phyloP scores from a whole-genome alignment of 768 basidiomycete genomes.

The Macrocybe gigantea region DNA sequence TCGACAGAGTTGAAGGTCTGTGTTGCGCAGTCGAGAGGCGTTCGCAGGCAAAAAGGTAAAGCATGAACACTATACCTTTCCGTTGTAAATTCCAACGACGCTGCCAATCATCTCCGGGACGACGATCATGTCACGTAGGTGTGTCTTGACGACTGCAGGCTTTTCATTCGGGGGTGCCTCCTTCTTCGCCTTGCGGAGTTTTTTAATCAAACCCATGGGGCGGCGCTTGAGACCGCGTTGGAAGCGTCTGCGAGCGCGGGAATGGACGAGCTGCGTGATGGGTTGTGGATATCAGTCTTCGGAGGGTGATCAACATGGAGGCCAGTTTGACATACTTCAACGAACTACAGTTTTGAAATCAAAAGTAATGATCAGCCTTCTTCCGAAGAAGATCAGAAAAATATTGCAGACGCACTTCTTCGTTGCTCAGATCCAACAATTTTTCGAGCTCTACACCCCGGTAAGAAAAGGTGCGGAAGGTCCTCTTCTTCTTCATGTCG shows the following conservation, averaged over 20 bases:
- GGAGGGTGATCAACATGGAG: background rate
- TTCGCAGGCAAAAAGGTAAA: background rate
- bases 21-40: slow-evolving; percentile 1
- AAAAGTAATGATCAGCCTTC: background rate
- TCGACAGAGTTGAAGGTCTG: slow-evolving; percentile 94
- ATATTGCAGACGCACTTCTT: slow-evolving; percentile 62
- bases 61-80: slow-evolving; percentile 53
- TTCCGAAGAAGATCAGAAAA: background rate
- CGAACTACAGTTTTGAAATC: slow-evolving; percentile 41
- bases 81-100: slow-evolving; percentile 98
- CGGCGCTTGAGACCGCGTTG: slow-evolving; percentile 97
- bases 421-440: slow-evolving; percentile 92
- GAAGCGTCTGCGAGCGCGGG: slow-evolving; percentile 98
- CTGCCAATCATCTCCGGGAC: slow-evolving; percentile 99
- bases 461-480: slow-evolving; percentile 98
- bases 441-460: slow-evolving; percentile 98
- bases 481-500: slow-evolving; percentile 97
- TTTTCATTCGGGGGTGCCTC: slow-evolving; percentile 99
- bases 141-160: slow-evolving; percentile 97
- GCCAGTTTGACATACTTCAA: slow-evolving; percentile 52
- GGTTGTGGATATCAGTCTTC: background rate
- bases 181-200: slow-evolving; percentile 99
- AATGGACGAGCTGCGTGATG: slow-evolving; percentile 78
- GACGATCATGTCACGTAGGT: slow-evolving; percentile 99
- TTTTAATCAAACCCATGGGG: slow-evolving; percentile 99